These are phyloP conservation scores for Tripterygium wilfordii DNA, from an alignment of 177 flowering plant genomes.

Conservation along the genomic window DNA sequence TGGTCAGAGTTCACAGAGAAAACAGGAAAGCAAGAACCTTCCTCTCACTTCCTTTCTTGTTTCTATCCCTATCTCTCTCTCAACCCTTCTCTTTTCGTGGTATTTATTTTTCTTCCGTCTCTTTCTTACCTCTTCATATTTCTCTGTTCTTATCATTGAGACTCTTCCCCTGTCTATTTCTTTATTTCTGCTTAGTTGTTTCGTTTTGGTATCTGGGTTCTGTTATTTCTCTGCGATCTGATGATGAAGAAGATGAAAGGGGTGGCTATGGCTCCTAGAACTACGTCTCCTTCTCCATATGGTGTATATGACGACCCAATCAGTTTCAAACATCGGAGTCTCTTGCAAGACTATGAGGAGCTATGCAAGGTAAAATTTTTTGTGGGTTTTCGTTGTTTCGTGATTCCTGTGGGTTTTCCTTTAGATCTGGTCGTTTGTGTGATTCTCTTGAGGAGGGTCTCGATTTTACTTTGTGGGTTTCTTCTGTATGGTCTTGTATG, in stretches of 20 bases:
- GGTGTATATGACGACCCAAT: slow-evolving; percentile 34
- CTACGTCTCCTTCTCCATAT: slow-evolving; percentile 22
- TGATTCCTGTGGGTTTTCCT: slow-evolving; percentile 2
- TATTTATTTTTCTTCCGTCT: background rate
- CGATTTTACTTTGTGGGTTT: background rate
- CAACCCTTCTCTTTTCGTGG: slow-evolving; percentile 13
- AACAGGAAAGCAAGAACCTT: slow-evolving; percentile 45
- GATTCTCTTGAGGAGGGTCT: too few relatives aligned
- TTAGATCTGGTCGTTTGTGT: slow-evolving; percentile 20
- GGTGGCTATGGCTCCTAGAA: slow-evolving; percentile 17
- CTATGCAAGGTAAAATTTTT: slow-evolving; percentile 42
- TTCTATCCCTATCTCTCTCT: too few relatives aligned
- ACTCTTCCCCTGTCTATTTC: background rate
- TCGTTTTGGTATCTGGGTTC: slow-evolving; percentile 2
- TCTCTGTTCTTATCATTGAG: too few relatives aligned
- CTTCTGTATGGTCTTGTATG: too few relatives aligned
- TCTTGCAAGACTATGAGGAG: slow-evolving; percentile 55
- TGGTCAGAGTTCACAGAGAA: slow-evolving; percentile 65
- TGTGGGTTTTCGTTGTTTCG: slow-evolving; percentile 3
- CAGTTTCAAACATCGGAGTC: slow-evolving; percentile 47
- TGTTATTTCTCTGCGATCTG: too few relatives aligned
- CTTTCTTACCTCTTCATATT: background rate
- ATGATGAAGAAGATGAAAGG: slow-evolving; percentile 57
- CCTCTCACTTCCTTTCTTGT: slow-evolving; percentile 9
- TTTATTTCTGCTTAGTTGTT: background rate